Base-by-base conservation (phyloP, 805 yeast species). In the Saccharomycopsis capsularis region DNA sequence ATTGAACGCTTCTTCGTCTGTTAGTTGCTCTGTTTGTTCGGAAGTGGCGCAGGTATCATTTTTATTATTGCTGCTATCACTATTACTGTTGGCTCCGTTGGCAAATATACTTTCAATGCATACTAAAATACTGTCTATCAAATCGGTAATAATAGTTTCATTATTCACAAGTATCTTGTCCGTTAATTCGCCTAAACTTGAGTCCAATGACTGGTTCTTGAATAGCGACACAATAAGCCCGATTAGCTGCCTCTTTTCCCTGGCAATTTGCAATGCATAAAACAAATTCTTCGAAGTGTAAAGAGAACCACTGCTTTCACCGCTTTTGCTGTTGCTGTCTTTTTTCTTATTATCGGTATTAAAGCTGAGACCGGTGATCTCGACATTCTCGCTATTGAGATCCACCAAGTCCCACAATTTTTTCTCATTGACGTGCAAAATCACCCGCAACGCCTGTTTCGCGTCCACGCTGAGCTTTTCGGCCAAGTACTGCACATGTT, bases 371-470 rank as follows among this genome's bases (percentile, higher is more conserved):
- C 66, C 73, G 1, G 69, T 66, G 37, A 57, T 60, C 9, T 57
- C 55, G 21, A 58, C 60, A 16, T 53, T 53, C 2, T 41, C 46
- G 15, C 35, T 18, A 13, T 34, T 24, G 21, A 32, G 24, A 18
- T 44, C 37, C 13, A 24, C 22, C 32, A 42, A 42, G 16, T 48
- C 52, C 13, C 40, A 36, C 13, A 51, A 18, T 11, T 47, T 52
- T 15, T 48, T 49, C 19, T 50, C 55, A 46, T 65, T 63, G 0
- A 73, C 61, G 42, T 71, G 76, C 13, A 63, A 52, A 2, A 76
- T 65, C 3, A 78, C 63, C 56, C 83, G 68, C n/a, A 76, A 61
- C 1, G 70, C 66, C 56, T 81, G 85, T 5, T 62, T 52, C 16
- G 59, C 57, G 55, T 73, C 73, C 3, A 78, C 48, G 0, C 64